These are phyloP conservation scores for Blastobotrys niveus DNA, from an alignment of 1,139 yeast genomes.

Conservation along the genomic window DNA sequence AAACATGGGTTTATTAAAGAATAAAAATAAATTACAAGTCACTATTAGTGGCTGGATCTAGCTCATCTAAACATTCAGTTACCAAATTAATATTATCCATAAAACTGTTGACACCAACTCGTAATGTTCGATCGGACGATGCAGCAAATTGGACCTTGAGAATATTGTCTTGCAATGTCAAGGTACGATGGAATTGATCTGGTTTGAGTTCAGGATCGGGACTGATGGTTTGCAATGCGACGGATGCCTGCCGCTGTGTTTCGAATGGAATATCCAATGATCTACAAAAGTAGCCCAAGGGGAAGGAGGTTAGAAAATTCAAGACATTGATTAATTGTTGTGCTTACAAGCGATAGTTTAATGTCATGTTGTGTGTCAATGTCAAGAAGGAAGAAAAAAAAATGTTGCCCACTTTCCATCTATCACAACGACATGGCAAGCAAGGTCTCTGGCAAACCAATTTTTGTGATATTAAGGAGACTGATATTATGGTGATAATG, in stretches of 20 bases:
- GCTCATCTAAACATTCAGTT: slow-evolving; percentile 58
- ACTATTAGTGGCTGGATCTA: slow-evolving; percentile 35
- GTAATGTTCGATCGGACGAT: slow-evolving; percentile 53
- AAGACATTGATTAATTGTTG: too few species aligned
- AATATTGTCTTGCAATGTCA: slow-evolving; percentile 23
- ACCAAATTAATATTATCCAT: slow-evolving; percentile 60
- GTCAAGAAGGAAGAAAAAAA: too few species aligned
- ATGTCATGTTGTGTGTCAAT: too few species aligned
- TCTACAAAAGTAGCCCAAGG: too few species aligned
- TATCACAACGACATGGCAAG: too few species aligned
- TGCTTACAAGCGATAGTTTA: too few species aligned
- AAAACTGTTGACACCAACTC: slow-evolving; percentile 66
- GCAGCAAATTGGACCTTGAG: slow-evolving; percentile 49
- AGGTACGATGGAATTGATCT: slow-evolving; percentile 33
- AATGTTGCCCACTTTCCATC: too few species aligned
- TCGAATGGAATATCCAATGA: slow-evolving; percentile 58
- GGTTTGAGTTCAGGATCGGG: slow-evolving; percentile 80
- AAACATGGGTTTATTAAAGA: too few species aligned
- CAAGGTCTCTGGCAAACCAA: too few species aligned
- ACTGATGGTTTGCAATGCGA: slow-evolving; percentile 52
- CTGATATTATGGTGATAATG: too few species aligned
- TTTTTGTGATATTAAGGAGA: too few species aligned
- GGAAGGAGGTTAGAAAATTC: too few species aligned
- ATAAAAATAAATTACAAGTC: neutral
- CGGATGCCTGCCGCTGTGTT: slow-evolving; percentile 50